phyloP scores from a whole-genome alignment of 2,329 filamentous ascomycete genomes.

The Sclerotinia subarctica region DNA sequence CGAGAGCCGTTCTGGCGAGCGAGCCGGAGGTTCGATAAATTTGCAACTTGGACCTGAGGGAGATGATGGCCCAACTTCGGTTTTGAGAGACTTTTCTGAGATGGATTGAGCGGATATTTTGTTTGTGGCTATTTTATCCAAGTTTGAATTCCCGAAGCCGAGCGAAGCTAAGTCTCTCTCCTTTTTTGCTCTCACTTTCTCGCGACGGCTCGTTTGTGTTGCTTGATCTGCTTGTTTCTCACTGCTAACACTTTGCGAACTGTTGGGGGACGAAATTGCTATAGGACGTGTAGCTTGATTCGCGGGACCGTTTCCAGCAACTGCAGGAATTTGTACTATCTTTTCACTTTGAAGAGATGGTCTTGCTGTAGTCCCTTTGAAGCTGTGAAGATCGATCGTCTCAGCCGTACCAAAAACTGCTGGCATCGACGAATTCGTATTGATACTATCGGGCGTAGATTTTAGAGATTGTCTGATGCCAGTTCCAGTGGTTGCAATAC shows the following conservation, averaged over 20 bases:
- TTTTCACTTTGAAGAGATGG: not conserved
- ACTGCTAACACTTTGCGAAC: not conserved
- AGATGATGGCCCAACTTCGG: no score
- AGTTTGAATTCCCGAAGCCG: not conserved
- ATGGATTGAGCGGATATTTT: not conserved
- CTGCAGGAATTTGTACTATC: no score
- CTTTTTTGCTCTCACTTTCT: constrained; percentile 31
- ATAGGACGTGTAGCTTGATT: not conserved
- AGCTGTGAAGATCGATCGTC: constrained; percentile 10
- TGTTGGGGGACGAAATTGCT: not conserved
- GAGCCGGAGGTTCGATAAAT: not conserved
- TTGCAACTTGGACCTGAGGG: not conserved
- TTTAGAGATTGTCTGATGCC: constrained; percentile 11
- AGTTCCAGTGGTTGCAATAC: constrained; percentile 4
- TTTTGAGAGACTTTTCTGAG: not conserved
- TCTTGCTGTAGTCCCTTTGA: not conserved
- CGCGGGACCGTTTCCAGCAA: not conserved
- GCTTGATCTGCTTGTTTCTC: not conserved
- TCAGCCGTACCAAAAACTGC: constrained; percentile 13
- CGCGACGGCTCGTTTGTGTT: constrained; percentile 24
- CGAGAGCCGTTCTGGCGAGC: not conserved
- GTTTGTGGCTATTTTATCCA: not conserved
- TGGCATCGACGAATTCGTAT: not conserved
- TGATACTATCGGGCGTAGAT: constrained; percentile 13
- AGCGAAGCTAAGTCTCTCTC: constrained; percentile 30